Evolutionary conservation across 2,329 filamentous ascomycete species (phyloP), one percentile per base, ranked within the genome.

Genomic region (Mycosphaerella sp.): DNA sequence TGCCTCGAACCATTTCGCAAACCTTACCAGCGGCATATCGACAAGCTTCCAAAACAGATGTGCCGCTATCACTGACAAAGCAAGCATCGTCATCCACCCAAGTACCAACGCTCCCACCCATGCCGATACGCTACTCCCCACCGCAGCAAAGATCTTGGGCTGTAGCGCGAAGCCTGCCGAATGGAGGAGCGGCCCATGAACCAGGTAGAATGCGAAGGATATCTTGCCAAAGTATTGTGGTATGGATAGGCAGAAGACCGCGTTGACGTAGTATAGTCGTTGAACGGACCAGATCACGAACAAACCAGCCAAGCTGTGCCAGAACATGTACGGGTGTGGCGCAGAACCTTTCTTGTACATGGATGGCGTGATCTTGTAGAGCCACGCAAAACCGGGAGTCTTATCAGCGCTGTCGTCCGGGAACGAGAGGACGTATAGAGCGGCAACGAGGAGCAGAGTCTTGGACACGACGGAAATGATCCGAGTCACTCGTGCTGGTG

Each of bases 221-320:
- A 57, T 53, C 36, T 56, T 56, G 32, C 58, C 58, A 1, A 58
- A 52, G 34, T 56, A 60, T n/a, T 57, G 57, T 23, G 54, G 43
- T 4, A 51, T 23, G 3, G 53, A 47, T 6, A 47, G 50, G 32
- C 47, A 51, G 6, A 56, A 42, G 12, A 54, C 32, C 29, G 2
- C 11, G 9, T 47, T 43, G 9, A 56, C 21, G 2, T 11, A 29
- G 5, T 12, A 23, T 8, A 56, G 44, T 8, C 40, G 41, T 8
- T 40, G 44, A n/a, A 56, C 29, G 11, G 46, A 56, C 50, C 51
- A 58, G 39, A 51, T 42, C 11, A 58, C 26, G n/a, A 47, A 34
- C 6, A 56, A 26, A 7, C 53, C 46, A 10, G 49, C 53, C 3
- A 52, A 38, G 17, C 53, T 34, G 29, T 58, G 53, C 53, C 56